phyloP scores from a whole-genome alignment of 805 yeast species.

The baker's yeast (Saccharomyces cerevisiae) region DNA sequence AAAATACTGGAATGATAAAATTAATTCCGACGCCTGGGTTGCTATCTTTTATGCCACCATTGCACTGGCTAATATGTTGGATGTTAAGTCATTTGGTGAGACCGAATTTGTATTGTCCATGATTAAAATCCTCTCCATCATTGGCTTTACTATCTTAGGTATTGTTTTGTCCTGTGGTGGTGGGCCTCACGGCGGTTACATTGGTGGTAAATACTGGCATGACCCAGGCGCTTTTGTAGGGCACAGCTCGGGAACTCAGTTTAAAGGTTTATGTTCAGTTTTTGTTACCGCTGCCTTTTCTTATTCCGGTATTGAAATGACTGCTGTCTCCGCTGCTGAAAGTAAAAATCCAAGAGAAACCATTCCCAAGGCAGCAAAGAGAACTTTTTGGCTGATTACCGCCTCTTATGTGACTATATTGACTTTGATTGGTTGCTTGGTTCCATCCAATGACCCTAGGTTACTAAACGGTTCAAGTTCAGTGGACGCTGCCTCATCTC shows the following conservation, averaged over 20 bases:
- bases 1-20: constrained; percentile 41
- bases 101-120: constrained; percentile 46
- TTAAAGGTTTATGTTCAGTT: constrained; percentile 46
- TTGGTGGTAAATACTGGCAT: constrained; percentile 41
- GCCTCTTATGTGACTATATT: constrained; percentile 58
- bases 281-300: constrained; percentile 56
- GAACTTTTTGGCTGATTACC: constrained; percentile 75
- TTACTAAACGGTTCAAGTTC: constrained; percentile 41
- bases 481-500: constrained; percentile 59
- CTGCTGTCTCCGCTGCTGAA: constrained; percentile 73
- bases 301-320: constrained; percentile 67
- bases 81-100: constrained; percentile 50
- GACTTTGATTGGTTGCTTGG: constrained; percentile 56
- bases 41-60: constrained; percentile 45
- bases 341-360: constrained; percentile 57
- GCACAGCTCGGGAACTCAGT: constrained; percentile 30
- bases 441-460: constrained; percentile 44
- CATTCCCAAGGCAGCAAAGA: constrained; percentile 68
- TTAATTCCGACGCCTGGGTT: constrained; percentile 55
- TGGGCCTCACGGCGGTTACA: constrained; percentile 35
- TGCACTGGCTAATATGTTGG: constrained; percentile 41
- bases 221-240: constrained; percentile 58
- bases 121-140: constrained; percentile 41
- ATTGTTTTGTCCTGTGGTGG: constrained; percentile 41
- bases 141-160: constrained; percentile 49